Evolutionary conservation across 1,284 basidiomycete species (phyloP).

Genomic region (Microbotryum scabiosae): DNA sequence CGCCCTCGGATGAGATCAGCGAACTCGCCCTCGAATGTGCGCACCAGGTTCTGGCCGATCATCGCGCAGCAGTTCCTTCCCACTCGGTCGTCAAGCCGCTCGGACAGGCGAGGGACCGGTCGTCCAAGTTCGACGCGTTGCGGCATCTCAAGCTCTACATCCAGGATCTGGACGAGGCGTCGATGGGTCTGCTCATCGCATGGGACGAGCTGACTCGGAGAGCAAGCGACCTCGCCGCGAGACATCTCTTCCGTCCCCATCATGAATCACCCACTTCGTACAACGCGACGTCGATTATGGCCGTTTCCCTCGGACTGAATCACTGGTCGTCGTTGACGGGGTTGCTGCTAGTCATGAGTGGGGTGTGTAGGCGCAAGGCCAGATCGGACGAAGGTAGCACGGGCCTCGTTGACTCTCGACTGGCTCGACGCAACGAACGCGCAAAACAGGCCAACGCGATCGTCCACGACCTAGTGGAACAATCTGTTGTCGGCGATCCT

Average conservation of each 20-base stretch:
- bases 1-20: background rate
- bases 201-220: slow-evolving; percentile 7
- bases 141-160: background rate
- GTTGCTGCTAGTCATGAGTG: background rate
- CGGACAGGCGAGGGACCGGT: background rate
- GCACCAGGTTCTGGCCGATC: background rate
- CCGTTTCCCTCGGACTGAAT: background rate
- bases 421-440: no score
- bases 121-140: background rate
- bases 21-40: background rate
- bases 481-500: no score
- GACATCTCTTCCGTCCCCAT: background rate
- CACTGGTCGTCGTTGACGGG: background rate
- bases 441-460: no score
- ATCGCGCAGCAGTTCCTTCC: no score
- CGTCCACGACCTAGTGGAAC: no score
- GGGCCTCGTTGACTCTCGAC: no score
- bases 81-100: no score
- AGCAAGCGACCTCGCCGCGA: slow-evolving; percentile 2
- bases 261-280: no score
- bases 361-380: no score
- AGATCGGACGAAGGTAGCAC: no score
- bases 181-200: background rate
- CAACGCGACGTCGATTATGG: background rate
- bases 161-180: background rate